phyloP scores from a whole-genome alignment of 2,329 filamentous ascomycete species.

The Leptographium procerum region DNA sequence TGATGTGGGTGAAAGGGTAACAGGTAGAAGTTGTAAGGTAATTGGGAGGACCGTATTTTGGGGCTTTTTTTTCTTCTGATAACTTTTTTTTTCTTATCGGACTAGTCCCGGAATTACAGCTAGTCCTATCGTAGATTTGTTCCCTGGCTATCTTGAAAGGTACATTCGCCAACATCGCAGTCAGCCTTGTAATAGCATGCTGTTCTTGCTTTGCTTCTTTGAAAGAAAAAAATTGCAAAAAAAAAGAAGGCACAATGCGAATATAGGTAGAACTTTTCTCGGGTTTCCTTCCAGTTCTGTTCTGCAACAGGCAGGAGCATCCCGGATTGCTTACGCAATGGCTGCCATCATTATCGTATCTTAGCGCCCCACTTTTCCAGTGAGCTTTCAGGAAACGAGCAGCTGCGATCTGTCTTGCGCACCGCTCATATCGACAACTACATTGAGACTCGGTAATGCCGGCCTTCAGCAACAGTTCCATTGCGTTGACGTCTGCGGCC shows the following conservation, averaged over 20 bases:
- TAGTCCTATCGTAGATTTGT: background rate
- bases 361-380: background rate
- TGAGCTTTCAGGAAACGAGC: background rate
- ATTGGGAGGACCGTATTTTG: background rate
- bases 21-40: background rate
- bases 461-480: constrained; percentile 11
- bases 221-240: too few relatives aligned
- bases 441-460: constrained; percentile 3
- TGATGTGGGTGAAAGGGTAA: background rate
- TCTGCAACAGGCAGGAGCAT: background rate
- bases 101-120: background rate
- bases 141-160: too few relatives aligned
- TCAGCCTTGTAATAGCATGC: too few relatives aligned
- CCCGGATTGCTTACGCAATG: background rate
- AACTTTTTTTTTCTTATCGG: constrained; percentile 1
- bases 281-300: too few relatives aligned
- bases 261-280: too few relatives aligned
- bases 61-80: background rate
- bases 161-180: too few relatives aligned
- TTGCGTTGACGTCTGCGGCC: constrained; percentile 17
- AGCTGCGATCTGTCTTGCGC: background rate
- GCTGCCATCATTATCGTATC: background rate
- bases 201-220: too few relatives aligned
- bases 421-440: background rate
- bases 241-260: too few relatives aligned